Percentiles rank a stretch among this genome's conserved stretches.
Evolutionary conservation across 1,284 basidiomycete species (phyloP).

Genomic region (Melampsora larici-populina): DNA sequence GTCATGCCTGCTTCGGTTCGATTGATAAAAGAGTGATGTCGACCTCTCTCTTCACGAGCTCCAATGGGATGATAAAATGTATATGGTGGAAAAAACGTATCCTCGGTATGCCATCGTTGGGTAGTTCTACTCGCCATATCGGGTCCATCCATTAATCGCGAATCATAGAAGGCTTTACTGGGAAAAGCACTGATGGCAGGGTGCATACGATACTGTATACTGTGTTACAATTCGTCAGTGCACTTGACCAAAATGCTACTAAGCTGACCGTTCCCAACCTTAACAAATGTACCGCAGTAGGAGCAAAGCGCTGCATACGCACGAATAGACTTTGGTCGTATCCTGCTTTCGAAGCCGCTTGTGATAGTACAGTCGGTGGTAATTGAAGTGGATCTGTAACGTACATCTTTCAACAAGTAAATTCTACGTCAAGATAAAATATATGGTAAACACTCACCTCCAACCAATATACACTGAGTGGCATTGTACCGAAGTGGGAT

Average conservation of each 20-base stretch:
- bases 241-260: slow-evolving; percentile 5
- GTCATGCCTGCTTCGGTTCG: slow-evolving; percentile 71
- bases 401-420: slow-evolving; percentile 1
- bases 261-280: slow-evolving; percentile 61
- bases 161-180: slow-evolving; percentile 82
- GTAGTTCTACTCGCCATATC: slow-evolving; percentile 78
- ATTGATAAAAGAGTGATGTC: slow-evolving; percentile 73
- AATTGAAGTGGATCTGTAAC: slow-evolving; percentile 85
- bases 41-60: slow-evolving; percentile 54
- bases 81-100: slow-evolving; percentile 78
- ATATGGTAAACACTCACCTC: slow-evolving; percentile 61
- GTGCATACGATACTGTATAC: slow-evolving; percentile 99
- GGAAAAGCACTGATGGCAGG: slow-evolving; percentile 89
- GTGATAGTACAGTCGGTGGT: slow-evolving; percentile 91
- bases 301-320: slow-evolving; percentile 74
- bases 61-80: slow-evolving; percentile 75
- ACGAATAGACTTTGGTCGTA: slow-evolving; percentile 94
- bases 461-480: slow-evolving; percentile 85
- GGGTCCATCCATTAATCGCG: slow-evolving; percentile 78
- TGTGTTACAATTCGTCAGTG: slow-evolving; percentile 51
- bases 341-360: slow-evolving; percentile 70
- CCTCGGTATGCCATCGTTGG: slow-evolving; percentile 75
- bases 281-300: slow-evolving; percentile 79
- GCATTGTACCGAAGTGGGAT: slow-evolving; percentile 91
- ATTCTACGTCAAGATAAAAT: neutral